Percentiles rank a stretch among this genome's conserved stretches.
These are phyloP conservation scores for Aureobasidium sp. DNA, from an alignment of 2,329 filamentous ascomycete genomes.

Conservation along the genomic window DNA sequence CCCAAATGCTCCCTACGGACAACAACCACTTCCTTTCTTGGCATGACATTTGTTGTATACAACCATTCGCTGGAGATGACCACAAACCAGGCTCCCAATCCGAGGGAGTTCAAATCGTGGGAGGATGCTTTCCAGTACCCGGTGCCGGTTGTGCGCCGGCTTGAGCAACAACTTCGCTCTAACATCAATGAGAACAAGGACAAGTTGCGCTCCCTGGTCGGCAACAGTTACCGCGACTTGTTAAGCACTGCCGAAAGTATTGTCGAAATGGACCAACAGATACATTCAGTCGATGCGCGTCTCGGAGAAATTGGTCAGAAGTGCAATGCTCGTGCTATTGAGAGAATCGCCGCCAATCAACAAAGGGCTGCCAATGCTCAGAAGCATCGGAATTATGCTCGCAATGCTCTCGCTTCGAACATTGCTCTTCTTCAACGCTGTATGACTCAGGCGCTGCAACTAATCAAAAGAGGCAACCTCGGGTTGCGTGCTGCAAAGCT, in stretches of 20 bases:
- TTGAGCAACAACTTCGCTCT: slow-evolving; percentile 55
- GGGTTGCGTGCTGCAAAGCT: slow-evolving; percentile 51
- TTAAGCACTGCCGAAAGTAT: slow-evolving; percentile 92
- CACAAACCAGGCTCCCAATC: slow-evolving; percentile 47
- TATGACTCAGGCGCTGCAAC: slow-evolving; percentile 42
- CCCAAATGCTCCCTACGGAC: not conserved
- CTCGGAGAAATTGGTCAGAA: slow-evolving; percentile 64
- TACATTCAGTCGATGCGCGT: slow-evolving; percentile 62
- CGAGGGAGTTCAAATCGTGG: slow-evolving; percentile 50
- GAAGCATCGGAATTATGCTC: slow-evolving; percentile 1
- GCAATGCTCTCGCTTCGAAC: slow-evolving; percentile 42
- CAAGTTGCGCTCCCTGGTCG: slow-evolving; percentile 57
- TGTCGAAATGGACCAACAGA: slow-evolving; percentile 74
- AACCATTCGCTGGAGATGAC: slow-evolving; percentile 18
- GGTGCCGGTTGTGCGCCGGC: slow-evolving; percentile 51
- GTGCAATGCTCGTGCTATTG: slow-evolving; percentile 66
- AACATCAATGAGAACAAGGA: slow-evolving; percentile 56
- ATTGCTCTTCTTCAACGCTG: slow-evolving; percentile 46
- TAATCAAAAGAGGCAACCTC: slow-evolving; percentile 43
- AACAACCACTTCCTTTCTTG: slow-evolving; percentile 8
- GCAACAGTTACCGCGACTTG: slow-evolving; percentile 72
- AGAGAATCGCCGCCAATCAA: slow-evolving; percentile 46
- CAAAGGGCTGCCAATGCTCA: slow-evolving; percentile 18
- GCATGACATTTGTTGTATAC: not conserved
- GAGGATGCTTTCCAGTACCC: slow-evolving; percentile 60